These are phyloP conservation scores for Esteya vermicola DNA, from an alignment of 2,329 filamentous ascomycete species.

Conservation along the genomic window DNA sequence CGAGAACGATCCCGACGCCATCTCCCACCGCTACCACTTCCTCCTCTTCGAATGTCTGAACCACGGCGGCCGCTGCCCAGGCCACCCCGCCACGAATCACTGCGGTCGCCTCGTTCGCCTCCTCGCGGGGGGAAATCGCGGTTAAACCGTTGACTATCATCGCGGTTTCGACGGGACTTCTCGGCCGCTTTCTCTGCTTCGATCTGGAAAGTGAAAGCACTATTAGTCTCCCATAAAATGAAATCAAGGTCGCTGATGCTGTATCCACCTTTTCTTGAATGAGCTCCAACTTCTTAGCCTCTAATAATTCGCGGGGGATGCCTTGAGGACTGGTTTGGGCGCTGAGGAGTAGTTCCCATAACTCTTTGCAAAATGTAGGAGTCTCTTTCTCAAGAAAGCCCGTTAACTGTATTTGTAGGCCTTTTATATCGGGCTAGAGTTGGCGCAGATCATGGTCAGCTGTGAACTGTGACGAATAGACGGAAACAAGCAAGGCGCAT, in stretches of 20 bases:
- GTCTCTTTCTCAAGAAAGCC: constrained; percentile 94
- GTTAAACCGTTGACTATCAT: constrained; percentile 37
- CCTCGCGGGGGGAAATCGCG: constrained; percentile 15
- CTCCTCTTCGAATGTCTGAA: constrained; percentile 23
- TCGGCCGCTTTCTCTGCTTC: constrained; percentile 73
- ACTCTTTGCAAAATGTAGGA: constrained; percentile 73
- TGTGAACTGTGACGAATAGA: background rate
- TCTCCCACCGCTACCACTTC: constrained; percentile 23
- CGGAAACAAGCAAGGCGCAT: background rate
- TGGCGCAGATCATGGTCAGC: background rate
- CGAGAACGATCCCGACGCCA: constrained; percentile 32
- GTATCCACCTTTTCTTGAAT: constrained; percentile 78
- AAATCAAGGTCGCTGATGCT: background rate
- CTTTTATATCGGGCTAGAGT: constrained; percentile 92
- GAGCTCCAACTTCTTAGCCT: constrained; percentile 90
- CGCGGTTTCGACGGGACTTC: constrained; percentile 54
- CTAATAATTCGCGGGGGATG: constrained; percentile 84
- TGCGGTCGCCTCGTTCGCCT: constrained; percentile 33
- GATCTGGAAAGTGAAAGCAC: constrained; percentile 45
- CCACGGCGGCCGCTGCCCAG: constrained; percentile 35
- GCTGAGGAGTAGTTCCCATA: constrained; percentile 85
- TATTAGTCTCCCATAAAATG: background rate
- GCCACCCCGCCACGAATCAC: constrained; percentile 37
- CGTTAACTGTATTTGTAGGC: constrained; percentile 83
- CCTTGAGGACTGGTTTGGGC: constrained; percentile 80